A percentile compares a stretch with the other conserved stretches of the same genome.
These are phyloP conservation scores for Theileria sp. DNA, from an alignment of 169 alveolate genomes.

Conservation along the genomic window DNA sequence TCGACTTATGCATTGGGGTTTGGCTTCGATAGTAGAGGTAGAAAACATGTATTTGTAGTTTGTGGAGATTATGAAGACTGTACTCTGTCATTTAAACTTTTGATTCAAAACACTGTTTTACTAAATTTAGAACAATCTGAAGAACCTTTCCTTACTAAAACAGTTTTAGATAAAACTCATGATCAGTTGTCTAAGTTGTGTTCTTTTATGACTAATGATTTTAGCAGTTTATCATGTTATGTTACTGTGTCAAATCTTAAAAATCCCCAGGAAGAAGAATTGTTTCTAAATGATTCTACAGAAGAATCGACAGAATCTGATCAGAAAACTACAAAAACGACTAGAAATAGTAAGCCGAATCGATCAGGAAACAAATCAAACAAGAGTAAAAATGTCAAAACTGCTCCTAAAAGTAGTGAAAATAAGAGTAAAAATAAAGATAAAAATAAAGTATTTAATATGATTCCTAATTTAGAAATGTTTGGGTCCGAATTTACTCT, in stretches of 20 bases:
- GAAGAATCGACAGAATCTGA: neutral
- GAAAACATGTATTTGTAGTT: slow-evolving; percentile 9
- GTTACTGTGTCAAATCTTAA: neutral
- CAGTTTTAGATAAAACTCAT: neutral
- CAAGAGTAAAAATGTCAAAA: slow-evolving; percentile 8
- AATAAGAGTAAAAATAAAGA: neutral
- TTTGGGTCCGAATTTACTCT: neutral
- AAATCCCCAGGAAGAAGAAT: neutral
- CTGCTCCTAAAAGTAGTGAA: slow-evolving; percentile 13
- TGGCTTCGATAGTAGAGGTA: slow-evolving; percentile 17
- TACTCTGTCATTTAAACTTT: neutral
- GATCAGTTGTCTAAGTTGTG: slow-evolving; percentile 1
- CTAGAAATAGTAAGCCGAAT: neutral
- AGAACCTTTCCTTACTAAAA: neutral
- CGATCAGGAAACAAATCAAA: neutral
- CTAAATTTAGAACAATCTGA: neutral
- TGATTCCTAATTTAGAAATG: neutral
- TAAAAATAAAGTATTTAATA: slow-evolving; percentile 16
- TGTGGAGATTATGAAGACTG: slow-evolving; percentile 13
- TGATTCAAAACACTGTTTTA: slow-evolving; percentile 4
- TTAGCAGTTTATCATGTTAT: slow-evolving; percentile 8
- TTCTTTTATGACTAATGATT: neutral
- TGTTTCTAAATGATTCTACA: neutral
- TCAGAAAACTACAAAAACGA: neutral
- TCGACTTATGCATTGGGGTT: neutral